These are phyloP conservation scores for Wickerhamomyces bovis DNA, from an alignment of 805 yeast species.

Conservation along the genomic window DNA sequence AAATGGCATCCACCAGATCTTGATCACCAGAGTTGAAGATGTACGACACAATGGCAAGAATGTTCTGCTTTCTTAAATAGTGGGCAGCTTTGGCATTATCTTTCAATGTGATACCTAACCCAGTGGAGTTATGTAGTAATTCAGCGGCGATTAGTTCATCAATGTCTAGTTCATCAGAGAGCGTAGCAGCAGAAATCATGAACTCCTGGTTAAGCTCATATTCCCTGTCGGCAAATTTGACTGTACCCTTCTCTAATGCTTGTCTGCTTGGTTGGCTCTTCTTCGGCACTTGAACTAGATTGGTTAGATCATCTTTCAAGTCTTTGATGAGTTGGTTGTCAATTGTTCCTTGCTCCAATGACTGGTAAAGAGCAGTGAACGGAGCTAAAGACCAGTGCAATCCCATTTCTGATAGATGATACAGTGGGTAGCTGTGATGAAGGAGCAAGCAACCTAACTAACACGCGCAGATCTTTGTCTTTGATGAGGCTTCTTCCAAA, in stretches of 20 bases:
- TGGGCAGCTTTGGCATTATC: constrained; percentile 66
- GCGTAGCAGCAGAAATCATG: constrained; percentile 46
- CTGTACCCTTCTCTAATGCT: constrained; percentile 37
- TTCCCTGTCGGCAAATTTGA: constrained; percentile 48
- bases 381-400: constrained; percentile 19
- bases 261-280: constrained; percentile 44
- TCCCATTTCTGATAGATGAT: constrained; percentile 7
- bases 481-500: neutral
- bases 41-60: constrained; percentile 59
- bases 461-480: neutral
- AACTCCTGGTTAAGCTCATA: constrained; percentile 63
- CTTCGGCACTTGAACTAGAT: constrained; percentile 35
- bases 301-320: constrained; percentile 40
- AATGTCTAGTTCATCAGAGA: constrained; percentile 61
- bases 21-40: constrained; percentile 25
- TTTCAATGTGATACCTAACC: constrained; percentile 39
- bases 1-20: constrained; percentile 20
- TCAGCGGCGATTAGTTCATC: constrained; percentile 79
- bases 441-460: neutral
- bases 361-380: constrained; percentile 14
- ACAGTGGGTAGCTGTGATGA: neutral
- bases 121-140: constrained; percentile 45
- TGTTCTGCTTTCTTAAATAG: constrained; percentile 62
- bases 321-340: constrained; percentile 14
- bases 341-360: constrained; percentile 11